These are phyloP conservation scores for Wickerhamomyces sydowiorum DNA, from an alignment of 805 yeast genomes.

Conservation along the genomic window DNA sequence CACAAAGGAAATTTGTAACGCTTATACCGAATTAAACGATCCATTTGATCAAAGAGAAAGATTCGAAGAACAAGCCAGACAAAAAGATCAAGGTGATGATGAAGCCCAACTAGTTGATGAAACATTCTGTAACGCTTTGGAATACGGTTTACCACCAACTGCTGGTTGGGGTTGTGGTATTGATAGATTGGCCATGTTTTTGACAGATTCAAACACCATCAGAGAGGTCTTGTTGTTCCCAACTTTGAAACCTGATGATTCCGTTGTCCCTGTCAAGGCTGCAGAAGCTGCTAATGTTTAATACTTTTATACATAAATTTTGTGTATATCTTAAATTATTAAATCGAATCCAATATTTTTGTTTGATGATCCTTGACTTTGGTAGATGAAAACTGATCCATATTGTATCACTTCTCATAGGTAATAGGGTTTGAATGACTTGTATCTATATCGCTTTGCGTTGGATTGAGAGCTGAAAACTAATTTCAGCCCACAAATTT, in stretches of 20 bases:
- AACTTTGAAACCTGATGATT: constrained; percentile 89
- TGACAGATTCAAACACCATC: constrained; percentile 92
- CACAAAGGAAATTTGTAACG: constrained; percentile 96
- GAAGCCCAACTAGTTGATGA: constrained; percentile 97
- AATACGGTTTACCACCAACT: constrained; percentile 98
- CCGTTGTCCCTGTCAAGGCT: constrained; percentile 16
- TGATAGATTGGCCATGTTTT: constrained; percentile 96
- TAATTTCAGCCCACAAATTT: too few species aligned
- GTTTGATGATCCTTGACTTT: too few species aligned
- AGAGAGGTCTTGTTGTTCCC: constrained; percentile 98
- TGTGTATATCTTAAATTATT: too few species aligned
- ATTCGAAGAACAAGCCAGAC: constrained; percentile 98
- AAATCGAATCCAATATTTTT: too few species aligned
- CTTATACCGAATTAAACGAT: constrained; percentile 97
- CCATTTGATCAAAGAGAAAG: constrained; percentile 97
- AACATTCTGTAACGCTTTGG: constrained; percentile 94
- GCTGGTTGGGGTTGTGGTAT: constrained; percentile 99
- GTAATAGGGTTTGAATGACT: too few species aligned
- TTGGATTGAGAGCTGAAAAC: too few species aligned
- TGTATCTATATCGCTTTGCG: too few species aligned
- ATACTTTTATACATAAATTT: too few species aligned
- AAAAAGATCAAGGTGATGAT: constrained; percentile 98
- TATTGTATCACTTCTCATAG: too few species aligned
- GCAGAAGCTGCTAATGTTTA: too few species aligned
- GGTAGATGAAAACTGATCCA: too few species aligned